Percentiles rank a stretch among this genome's conserved stretches.
Evolutionary conservation across 139 green algal genomes (phyloP).

Genomic region (Picochlorum sp.): DNA sequence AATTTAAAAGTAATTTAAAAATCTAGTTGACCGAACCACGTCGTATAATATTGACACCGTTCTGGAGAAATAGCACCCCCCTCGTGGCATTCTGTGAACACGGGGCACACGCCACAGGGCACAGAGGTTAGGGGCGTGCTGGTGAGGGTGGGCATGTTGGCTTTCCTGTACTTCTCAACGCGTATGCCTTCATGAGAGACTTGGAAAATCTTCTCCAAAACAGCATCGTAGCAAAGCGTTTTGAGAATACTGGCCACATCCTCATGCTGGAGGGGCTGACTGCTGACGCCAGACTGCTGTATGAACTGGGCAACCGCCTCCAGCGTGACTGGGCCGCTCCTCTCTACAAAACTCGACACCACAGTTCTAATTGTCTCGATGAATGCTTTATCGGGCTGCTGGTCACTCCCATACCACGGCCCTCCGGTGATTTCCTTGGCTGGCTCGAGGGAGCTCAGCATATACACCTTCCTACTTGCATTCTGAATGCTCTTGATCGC

Average conservation of each 20-base stretch:
- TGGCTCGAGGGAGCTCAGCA: slow-evolving; percentile 85
- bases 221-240: slow-evolving; percentile 66
- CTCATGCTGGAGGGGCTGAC: slow-evolving; percentile 51
- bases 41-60: slow-evolving; percentile 49
- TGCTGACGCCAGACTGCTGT: slow-evolving; percentile 1
- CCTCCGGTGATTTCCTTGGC: slow-evolving; percentile 87
- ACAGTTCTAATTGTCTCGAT: slow-evolving; percentile 53
- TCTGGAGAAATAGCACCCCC: slow-evolving; percentile 67
- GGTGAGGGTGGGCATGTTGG: slow-evolving; percentile 14
- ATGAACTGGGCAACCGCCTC: not conserved
- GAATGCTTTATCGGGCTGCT: slow-evolving; percentile 66
- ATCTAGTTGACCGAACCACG: slow-evolving; percentile 18
- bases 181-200: slow-evolving; percentile 27
- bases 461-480: slow-evolving; percentile 66
- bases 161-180: slow-evolving; percentile 20
- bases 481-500: slow-evolving; percentile 33
- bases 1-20: slow-evolving; percentile 16
- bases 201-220: slow-evolving; percentile 39
- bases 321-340: not conserved
- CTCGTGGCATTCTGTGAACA: slow-evolving; percentile 65
- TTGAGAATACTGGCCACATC: slow-evolving; percentile 65
- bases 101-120: slow-evolving; percentile 83
- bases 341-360: not conserved
- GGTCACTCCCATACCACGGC: slow-evolving; percentile 87
- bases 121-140: slow-evolving; percentile 30